These are phyloP conservation scores for Podaxis sp. DNA, from an alignment of 768 basidiomycete species.

Conservation along the genomic window DNA sequence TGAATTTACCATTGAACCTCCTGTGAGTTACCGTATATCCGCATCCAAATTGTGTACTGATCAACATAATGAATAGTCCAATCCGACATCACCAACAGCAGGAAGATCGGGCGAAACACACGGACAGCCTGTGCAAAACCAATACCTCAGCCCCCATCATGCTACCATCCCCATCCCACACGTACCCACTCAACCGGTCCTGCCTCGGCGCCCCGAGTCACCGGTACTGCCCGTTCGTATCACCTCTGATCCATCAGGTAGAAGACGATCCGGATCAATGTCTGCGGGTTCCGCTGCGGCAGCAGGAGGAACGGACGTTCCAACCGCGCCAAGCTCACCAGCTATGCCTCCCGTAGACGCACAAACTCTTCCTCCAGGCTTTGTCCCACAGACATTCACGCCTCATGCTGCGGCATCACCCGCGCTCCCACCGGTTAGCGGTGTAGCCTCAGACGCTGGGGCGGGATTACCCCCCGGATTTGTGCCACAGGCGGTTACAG, in stretches of 20 bases:
- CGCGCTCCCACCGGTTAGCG: background rate
- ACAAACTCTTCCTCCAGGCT: background rate
- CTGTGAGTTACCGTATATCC: background rate
- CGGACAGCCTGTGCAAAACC: background rate
- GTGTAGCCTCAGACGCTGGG: background rate
- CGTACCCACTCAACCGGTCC: background rate
- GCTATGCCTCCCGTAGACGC: background rate
- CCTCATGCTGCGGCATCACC: background rate
- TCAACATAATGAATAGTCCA: background rate
- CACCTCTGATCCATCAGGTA: background rate
- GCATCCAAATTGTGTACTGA: background rate
- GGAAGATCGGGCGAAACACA: background rate
- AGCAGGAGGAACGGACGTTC: background rate
- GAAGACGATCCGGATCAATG: background rate
- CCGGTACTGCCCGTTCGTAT: background rate
- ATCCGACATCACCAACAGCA: background rate
- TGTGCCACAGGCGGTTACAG: constrained; percentile 5
- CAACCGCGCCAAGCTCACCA: constrained; percentile 4
- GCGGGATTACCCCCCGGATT: background rate
- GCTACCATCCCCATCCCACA: background rate
- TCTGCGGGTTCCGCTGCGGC: background rate
- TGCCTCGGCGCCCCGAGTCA: background rate
- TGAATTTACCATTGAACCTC: constrained; percentile 4
- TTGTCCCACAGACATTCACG: constrained; percentile 4
- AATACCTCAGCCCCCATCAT: background rate